Evolutionary conservation across 2,329 filamentous ascomycete species (phyloP), one percentile per base, ranked within the genome.

Genomic region (Orbilia ellipsospora): DNA sequence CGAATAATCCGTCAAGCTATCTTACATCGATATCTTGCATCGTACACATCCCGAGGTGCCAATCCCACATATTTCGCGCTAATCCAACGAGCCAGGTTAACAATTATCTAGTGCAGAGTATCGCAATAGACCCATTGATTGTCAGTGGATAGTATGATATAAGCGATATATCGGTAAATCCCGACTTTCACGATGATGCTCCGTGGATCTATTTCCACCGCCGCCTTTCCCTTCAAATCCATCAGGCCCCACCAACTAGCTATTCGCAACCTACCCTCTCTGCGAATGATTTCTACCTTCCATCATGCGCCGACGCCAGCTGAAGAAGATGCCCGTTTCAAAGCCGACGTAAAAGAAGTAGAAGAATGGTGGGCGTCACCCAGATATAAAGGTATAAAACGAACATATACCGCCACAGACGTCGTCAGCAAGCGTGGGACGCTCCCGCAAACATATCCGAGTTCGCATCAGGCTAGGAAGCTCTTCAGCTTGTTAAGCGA

Each of bases 391-490:
- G 94, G 92, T 74, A 97, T 98, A 85, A 95, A 91, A 85, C 88
- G 95, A 54, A 93, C 94, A 10, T 99, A 98, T 82, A 91, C 90
- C 16, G 92, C 93, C 0, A 92, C 90, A 80, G 94, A 97, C 84
- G 91, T 99, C 4, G 94, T 97, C 77, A 93, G 91, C 83, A 98
- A 98, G 85, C 88, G 95, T 77, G 95, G 95, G 8, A 90, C 93
- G 5, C 87, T 97, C 78, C 89, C 92, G 80, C 92, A 97, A 81
- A 88, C 88, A 60, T 98, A 97, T 79, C 92, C 95, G 0, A 97
- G 93, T 84, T 97, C 93, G 13, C 84, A 96, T 77, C 97, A 97
- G 92, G 95, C 94, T 0, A 87, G 92, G 81, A 98, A 99, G 84
- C 87, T 99, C 4, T 99, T 97, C 84, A 90, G 96, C 82, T 83